Evolutionary conservation across 345 rosid species (phyloP).

Genomic region (Alliaria petiolata): DNA sequence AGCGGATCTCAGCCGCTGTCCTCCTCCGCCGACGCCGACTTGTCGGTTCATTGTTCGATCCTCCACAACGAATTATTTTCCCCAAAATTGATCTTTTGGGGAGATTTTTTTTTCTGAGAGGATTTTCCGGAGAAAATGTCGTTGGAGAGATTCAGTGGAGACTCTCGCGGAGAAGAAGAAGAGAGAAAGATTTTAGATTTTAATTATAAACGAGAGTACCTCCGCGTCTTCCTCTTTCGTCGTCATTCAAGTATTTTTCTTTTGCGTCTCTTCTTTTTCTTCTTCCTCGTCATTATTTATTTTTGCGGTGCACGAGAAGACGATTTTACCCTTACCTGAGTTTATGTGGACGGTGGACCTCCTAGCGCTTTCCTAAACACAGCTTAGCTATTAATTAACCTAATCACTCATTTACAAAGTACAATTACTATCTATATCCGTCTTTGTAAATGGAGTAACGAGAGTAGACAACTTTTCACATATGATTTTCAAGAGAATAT

Average conservation of each 20-base stretch:
- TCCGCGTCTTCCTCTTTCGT: conserved; percentile 45
- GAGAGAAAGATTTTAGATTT: not conserved
- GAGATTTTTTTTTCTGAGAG: not conserved
- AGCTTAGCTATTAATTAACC: not conserved
- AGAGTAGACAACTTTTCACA: too few relatives aligned
- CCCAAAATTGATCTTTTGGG: not conserved
- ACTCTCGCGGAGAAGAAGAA: not conserved
- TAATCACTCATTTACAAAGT: not conserved
- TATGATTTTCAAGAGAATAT: too few relatives aligned
- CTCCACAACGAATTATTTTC: not conserved
- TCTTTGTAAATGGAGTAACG: too few relatives aligned
- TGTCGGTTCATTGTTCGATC: conserved; percentile 43
- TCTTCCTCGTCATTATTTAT: not conserved
- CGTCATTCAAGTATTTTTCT: not conserved
- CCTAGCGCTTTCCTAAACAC: conserved; percentile 11
- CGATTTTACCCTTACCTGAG: conserved; percentile 5
- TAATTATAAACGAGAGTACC: conserved; percentile 11
- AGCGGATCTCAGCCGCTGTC: conserved; percentile 64
- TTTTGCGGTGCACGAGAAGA: not conserved
- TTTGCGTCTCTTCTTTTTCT: not conserved
- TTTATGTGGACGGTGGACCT: not conserved
- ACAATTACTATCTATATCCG: too few relatives aligned
- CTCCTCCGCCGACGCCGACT: conserved; percentile 37
- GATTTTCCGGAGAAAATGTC: conserved; percentile 16
- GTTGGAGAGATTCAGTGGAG: not conserved